Base-by-base conservation (phyloP, 2,329 filamentous ascomycete species). In the Sporothrix inflata region DNA sequence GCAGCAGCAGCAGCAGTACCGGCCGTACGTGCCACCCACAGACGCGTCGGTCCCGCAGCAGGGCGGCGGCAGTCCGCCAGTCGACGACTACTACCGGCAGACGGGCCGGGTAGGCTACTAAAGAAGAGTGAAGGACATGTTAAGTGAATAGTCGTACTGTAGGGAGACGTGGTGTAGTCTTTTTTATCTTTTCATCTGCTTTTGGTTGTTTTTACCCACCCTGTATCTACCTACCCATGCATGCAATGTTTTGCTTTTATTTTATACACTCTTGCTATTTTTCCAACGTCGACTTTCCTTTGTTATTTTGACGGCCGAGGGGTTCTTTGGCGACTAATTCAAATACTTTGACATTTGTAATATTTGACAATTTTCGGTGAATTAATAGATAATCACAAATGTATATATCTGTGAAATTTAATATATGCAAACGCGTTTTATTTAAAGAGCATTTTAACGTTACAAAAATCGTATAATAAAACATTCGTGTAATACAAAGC, bases 1-100 rank as follows among this genome's bases (percentile, higher is more conserved):
- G 78, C n/a, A n/a, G n/a, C n/a, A n/a, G 21, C 82, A 83, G 76
- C 82, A 82, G 51, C 87, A 89, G 78, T 91, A 90, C 76, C 90
- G 87, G 78, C 85, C 89, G 0, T 91, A 91, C 73, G 84, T 86
- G 2, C 87, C 87, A 3, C 85, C 73, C 51, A 77, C 40, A 80
- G 74, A 71, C 2, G 19, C 11, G 1, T 30, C 65, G 0, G 65
- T 24, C 6, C 27, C 65, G 69, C 78, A 21, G 45, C 84, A 81
- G 11, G 84, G 84, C 86, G 30, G 66, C 60, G 21, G n/a, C 65
- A 27, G 55, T 7, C 60, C 40, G 34, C 42, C 42, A 12, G 86
- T 86, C 4, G 83, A 83, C 67, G 88, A 89, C 77, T 90, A 87
- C 76, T 90, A 90, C 77, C 82, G 87, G 66, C 84, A 85, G 75